Evolutionary conservation across 768 basidiomycete genomes (phyloP).

Genomic region (Plicaturopsis crispa): DNA sequence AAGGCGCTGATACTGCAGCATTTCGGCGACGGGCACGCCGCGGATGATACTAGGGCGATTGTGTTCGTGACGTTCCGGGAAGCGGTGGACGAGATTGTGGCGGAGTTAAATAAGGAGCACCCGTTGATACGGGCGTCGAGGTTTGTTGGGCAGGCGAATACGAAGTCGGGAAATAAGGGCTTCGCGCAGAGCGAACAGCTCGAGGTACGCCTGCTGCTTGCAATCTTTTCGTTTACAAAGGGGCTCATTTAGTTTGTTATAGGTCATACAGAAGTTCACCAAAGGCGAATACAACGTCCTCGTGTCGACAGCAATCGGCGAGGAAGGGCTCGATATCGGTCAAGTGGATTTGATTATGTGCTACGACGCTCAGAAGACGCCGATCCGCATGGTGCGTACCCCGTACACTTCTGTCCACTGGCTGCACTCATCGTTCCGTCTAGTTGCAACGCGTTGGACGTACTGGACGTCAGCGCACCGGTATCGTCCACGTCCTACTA

Average conservation of each 20-base stretch:
- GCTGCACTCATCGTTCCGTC: constrained; percentile 2
- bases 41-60: constrained; percentile 67
- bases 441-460: constrained; percentile 95
- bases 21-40: constrained; percentile 42
- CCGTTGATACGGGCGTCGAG: constrained; percentile 76
- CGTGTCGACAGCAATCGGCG: constrained; percentile 94
- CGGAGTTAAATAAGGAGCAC: constrained; percentile 62
- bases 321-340: constrained; percentile 97
- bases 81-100: constrained; percentile 87
- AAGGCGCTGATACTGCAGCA: constrained; percentile 70
- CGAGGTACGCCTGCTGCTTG: constrained; percentile 42
- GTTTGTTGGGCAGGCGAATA: constrained; percentile 87
- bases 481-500: constrained; percentile 85
- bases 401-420: background rate
- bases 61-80: constrained; percentile 90
- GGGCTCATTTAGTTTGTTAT: constrained; percentile 7
- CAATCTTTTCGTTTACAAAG: constrained; percentile 1
- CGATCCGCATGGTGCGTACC: constrained; percentile 83
- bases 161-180: constrained; percentile 83
- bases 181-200: constrained; percentile 89
- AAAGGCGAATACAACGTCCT: constrained; percentile 82
- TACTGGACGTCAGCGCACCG: constrained; percentile 88
- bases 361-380: constrained; percentile 94
- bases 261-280: constrained; percentile 89
- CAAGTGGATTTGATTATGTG: constrained; percentile 95